phyloP scores from a whole-genome alignment of 2,329 filamentous ascomycete genomes.

The Trichoderma sp. region DNA sequence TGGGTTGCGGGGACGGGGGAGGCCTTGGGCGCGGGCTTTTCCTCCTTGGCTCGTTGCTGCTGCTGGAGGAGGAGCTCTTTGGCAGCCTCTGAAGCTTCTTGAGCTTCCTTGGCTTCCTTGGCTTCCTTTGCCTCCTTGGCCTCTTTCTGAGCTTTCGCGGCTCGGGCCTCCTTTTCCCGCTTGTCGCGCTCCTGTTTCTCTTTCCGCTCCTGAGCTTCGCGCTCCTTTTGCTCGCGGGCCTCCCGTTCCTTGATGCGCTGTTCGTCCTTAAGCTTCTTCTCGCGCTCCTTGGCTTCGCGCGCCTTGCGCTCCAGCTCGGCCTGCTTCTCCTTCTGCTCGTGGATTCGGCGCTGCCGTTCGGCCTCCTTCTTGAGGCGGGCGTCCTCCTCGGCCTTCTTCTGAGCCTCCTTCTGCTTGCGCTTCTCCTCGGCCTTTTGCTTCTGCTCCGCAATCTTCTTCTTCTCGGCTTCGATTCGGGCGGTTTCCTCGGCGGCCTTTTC shows the following conservation, averaged over 20 bases:
- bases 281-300: conserved; percentile 64
- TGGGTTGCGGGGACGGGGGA: conserved; percentile 44
- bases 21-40: conserved; percentile 47
- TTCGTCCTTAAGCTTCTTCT: conserved; percentile 85
- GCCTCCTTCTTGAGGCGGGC: conserved; percentile 82
- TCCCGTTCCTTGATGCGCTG: conserved; percentile 80
- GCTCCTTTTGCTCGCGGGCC: conserved; percentile 68
- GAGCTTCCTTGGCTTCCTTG: conserved; percentile 34
- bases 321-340: conserved; percentile 84
- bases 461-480: conserved; percentile 72
- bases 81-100: conserved; percentile 44
- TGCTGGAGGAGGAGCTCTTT: conserved; percentile 30
- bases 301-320: conserved; percentile 80
- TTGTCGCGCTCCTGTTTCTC: conserved; percentile 66
- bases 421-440: conserved; percentile 84
- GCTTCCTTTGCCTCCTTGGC: conserved; percentile 53
- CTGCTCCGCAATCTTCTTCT: conserved; percentile 78
- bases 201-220: conserved; percentile 66
- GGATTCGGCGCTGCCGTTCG: conserved; percentile 75
- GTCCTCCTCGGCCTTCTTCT: conserved; percentile 88
- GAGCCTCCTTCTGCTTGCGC: conserved; percentile 85
- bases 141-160: conserved; percentile 63
- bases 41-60: conserved; percentile 35
- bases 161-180: conserved; percentile 60
- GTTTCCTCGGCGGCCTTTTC: conserved; percentile 88